Evolutionary conservation across 768 basidiomycete species (phyloP).

Genomic region (Ramaria rubella): DNA sequence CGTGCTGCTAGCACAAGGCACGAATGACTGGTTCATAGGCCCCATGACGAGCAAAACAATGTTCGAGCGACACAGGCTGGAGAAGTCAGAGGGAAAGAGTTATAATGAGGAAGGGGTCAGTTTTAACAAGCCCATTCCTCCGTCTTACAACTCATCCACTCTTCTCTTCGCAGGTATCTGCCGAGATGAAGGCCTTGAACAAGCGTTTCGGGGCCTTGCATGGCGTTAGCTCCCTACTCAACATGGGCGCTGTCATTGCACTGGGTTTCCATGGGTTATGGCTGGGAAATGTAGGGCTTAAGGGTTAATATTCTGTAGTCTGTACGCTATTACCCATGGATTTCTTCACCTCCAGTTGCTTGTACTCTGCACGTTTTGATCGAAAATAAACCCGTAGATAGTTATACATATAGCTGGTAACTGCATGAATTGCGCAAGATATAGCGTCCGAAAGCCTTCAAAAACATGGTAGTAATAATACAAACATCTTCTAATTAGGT

Average conservation of each 20-base stretch:
- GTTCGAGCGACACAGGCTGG: slow-evolving; percentile 64
- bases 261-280: slow-evolving; percentile 65
- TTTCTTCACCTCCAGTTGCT: too few relatives aligned
- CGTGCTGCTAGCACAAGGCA: slow-evolving; percentile 42
- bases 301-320: too few relatives aligned
- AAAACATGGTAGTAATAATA: too few relatives aligned
- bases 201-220: slow-evolving; percentile 60
- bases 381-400: too few relatives aligned
- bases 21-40: slow-evolving; percentile 66
- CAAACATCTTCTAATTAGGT: too few relatives aligned
- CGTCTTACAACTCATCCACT: slow-evolving; percentile 1
- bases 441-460: too few relatives aligned
- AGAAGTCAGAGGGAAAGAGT: slow-evolving; percentile 66
- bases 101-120: slow-evolving; percentile 61
- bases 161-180: slow-evolving; percentile 45
- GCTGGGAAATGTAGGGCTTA: slow-evolving; percentile 54
- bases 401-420: too few relatives aligned
- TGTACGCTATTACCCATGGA: too few relatives aligned
- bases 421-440: too few relatives aligned
- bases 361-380: too few relatives aligned
- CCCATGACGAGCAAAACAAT: slow-evolving; percentile 71
- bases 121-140: slow-evolving; percentile 13
- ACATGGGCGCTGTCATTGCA: slow-evolving; percentile 53
- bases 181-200: slow-evolving; percentile 58
- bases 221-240: slow-evolving; percentile 61